Conservation (phyloP, 805 yeast species). For the Starmerella stellata region DNA sequence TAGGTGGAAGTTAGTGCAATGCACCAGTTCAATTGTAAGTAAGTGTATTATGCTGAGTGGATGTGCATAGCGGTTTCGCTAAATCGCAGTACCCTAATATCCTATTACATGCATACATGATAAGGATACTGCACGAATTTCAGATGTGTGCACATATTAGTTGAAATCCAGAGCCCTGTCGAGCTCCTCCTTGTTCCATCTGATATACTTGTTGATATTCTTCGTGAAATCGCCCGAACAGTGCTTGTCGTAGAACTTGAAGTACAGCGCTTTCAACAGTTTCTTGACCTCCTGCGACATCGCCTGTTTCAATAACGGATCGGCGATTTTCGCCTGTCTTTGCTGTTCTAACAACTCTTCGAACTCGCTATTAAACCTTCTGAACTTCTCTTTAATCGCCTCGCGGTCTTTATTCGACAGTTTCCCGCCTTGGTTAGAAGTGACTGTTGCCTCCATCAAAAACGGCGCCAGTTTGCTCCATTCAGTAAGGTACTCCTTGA, state of each 20-base stretch:
- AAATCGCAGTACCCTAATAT: no score
- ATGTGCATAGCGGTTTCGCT: no score
- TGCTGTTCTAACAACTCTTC: slow-evolving; percentile 57
- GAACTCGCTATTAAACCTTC: slow-evolving; percentile 62
- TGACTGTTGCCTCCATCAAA: slow-evolving; percentile 64
- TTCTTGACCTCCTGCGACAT: slow-evolving; percentile 47
- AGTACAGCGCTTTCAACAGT: slow-evolving; percentile 66
- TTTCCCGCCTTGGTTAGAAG: slow-evolving; percentile 27
- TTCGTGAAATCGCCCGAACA: slow-evolving; percentile 53
- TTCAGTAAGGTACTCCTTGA: slow-evolving; percentile 44
- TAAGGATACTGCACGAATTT: no score
- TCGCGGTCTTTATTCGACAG: slow-evolving; percentile 52
- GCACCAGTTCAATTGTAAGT: no score
- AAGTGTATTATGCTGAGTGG: no score
- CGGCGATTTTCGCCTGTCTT: slow-evolving; percentile 46
- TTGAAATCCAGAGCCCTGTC: slow-evolving; percentile 18
- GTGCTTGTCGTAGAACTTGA: slow-evolving; percentile 66
- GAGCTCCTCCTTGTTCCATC: slow-evolving; percentile 31
- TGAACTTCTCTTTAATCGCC: slow-evolving; percentile 65
- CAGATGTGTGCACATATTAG: neutral
- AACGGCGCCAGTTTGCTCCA: slow-evolving; percentile 70
- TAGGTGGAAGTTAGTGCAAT: no score
- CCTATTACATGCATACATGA: no score
- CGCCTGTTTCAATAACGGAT: slow-evolving; percentile 42
- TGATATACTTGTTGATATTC: slow-evolving; percentile 50